Percentiles rank a stretch among this genome's conserved stretches.
These are phyloP conservation scores for Micractinium sp. DNA, from an alignment of 139 green algal species.

Conservation along the genomic window DNA sequence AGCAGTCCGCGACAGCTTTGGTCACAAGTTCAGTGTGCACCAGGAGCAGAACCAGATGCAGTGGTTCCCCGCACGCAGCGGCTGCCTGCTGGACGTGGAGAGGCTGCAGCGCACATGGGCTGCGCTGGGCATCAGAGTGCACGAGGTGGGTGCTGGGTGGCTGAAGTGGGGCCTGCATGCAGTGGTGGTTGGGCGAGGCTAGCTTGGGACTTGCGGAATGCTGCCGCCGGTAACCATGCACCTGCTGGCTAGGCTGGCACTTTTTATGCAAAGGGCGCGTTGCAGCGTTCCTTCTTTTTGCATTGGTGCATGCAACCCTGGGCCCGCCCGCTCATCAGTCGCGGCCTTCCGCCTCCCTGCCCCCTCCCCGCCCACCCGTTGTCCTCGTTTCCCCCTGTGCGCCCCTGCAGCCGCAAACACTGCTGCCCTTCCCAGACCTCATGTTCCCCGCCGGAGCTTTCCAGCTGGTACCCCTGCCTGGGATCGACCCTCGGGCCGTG, in stretches of 20 bases:
- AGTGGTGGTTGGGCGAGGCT: no score
- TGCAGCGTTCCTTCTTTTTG: no score
- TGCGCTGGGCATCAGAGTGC: constrained; percentile 38
- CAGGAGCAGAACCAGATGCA: constrained; percentile 66
- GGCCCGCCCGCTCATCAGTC: no score
- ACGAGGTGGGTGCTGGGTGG: neutral
- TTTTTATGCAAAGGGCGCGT: no score
- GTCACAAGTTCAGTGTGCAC: constrained; percentile 62
- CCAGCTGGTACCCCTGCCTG: constrained; percentile 37
- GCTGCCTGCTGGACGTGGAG: constrained; percentile 63
- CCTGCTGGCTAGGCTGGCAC: no score
- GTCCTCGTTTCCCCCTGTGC: neutral
- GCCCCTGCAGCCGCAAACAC: constrained; percentile 37
- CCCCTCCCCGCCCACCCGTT: neutral
- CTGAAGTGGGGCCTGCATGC: no score
- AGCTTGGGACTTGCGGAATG: no score
- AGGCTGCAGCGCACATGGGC: constrained; percentile 47
- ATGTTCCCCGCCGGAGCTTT: constrained; percentile 48
- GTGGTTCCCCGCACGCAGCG: constrained; percentile 56
- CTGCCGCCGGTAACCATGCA: no score
- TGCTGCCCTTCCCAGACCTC: constrained; percentile 50
- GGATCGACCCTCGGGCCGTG: constrained; percentile 31
- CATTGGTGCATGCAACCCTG: neutral
- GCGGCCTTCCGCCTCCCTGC: neutral
- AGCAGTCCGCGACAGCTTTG: constrained; percentile 63